phyloP scores from a whole-genome alignment of 2,329 filamentous ascomycete species.

The Alternaria arbusti region DNA sequence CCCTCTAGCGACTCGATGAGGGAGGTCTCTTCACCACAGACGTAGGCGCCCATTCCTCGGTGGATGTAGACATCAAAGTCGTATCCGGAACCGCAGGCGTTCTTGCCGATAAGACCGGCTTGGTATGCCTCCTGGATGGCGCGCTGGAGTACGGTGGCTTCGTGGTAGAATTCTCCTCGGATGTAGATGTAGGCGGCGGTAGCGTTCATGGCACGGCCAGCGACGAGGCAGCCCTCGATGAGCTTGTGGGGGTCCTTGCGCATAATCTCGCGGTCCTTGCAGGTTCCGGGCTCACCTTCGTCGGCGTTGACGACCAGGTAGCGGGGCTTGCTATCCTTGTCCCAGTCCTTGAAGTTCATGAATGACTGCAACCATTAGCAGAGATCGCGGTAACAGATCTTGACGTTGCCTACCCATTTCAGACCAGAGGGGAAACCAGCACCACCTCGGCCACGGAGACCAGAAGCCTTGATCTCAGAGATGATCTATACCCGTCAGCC shows the following conservation, averaged over 20 bases:
- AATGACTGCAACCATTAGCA: slow-evolving; percentile 72
- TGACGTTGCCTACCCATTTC: slow-evolving; percentile 81
- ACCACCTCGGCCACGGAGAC: slow-evolving; percentile 92
- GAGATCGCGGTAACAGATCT: background rate
- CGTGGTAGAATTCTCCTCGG: slow-evolving; percentile 95
- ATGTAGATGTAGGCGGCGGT: slow-evolving; percentile 99
- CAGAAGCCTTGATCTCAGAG: slow-evolving; percentile 94
- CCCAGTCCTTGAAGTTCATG: slow-evolving; percentile 99
- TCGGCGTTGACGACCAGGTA: slow-evolving; percentile 99
- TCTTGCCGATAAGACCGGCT: slow-evolving; percentile 95
- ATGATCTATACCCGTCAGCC: slow-evolving; percentile 71
- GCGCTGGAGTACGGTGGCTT: slow-evolving; percentile 89
- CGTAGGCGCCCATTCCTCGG: slow-evolving; percentile 95
- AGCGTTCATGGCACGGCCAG: slow-evolving; percentile 98
- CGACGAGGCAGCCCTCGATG: slow-evolving; percentile 93
- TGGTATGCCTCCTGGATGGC: slow-evolving; percentile 98
- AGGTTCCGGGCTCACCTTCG: slow-evolving; percentile 97
- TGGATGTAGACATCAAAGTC: slow-evolving; percentile 98
- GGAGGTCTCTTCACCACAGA: slow-evolving; percentile 97
- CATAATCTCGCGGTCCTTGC: slow-evolving; percentile 99
- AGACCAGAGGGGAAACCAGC: slow-evolving; percentile 97
- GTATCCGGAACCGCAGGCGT: slow-evolving; percentile 94
- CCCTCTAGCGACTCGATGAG: slow-evolving; percentile 98
- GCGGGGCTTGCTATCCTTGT: slow-evolving; percentile 93
- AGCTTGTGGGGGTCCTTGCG: slow-evolving; percentile 99